Conservation (phyloP, 345 rosid species). For the Physaria fendleri region DNA sequence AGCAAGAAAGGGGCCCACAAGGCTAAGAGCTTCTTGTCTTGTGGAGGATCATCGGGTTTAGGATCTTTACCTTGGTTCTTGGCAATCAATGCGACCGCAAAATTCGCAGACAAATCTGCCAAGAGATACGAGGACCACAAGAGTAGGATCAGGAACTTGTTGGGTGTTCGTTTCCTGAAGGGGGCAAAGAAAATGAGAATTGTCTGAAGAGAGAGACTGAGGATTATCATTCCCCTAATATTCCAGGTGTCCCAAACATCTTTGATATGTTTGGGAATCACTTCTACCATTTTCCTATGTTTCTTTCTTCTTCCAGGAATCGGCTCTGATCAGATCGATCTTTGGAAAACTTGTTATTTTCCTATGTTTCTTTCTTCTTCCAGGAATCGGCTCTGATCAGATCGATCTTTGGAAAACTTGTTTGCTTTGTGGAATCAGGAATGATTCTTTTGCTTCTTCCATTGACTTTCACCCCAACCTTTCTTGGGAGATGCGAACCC, state of each 20-base stretch:
- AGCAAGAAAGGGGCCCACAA: conserved; percentile 41
- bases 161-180: conserved; percentile 31
- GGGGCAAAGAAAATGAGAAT: conserved; percentile 42
- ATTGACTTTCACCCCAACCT: no score
- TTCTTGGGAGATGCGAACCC: no score
- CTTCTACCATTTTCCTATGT: conserved; percentile 19
- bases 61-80: conserved; percentile 22
- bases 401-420: no score
- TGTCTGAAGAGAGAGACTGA: conserved; percentile 44
- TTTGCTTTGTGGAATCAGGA: no score
- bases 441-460: no score
- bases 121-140: conserved; percentile 50
- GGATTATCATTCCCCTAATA: conserved; percentile 40
- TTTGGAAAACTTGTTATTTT: no score
- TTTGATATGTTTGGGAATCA: conserved; percentile 25
- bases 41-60: background rate
- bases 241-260: conserved; percentile 42
- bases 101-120: conserved; percentile 51
- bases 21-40: conserved; percentile 8
- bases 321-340: background rate
- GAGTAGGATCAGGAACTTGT: conserved; percentile 17
- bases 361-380: background rate
- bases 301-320: background rate
- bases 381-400: background rate
- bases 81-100: conserved; percentile 43